Base-by-base conservation (phyloP, 2,329 filamentous ascomycete genomes). In the Exserohilum rostratum region DNA sequence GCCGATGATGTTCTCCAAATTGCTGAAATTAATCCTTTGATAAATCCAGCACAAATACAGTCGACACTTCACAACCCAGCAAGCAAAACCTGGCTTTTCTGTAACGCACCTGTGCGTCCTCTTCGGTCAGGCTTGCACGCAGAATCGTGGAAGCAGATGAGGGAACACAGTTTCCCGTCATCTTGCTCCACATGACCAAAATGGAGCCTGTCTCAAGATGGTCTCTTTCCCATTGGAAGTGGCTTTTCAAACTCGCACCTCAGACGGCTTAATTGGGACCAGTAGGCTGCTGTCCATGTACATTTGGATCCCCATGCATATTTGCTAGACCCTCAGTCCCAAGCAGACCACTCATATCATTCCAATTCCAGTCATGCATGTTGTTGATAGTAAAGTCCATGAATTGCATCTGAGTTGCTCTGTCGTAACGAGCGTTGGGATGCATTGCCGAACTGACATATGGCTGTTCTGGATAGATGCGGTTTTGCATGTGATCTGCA, bases 321-420 rank as follows among this genome's bases (percentile, higher is more conserved):
- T 53, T 58, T 3, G 61, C 58, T 17, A 58, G 42, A 22, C 53
- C 61, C 20, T 69, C 64, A 5, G 60, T 50, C 3, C 66, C 65
- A 7, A 73, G 54, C 30, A 74, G 55, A 46, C 53, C 66, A 2
- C 67, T 68, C 39, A 74, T 40, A 48, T 74, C 70, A 10, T 58
- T 67, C 71, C 71, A 74, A 20, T 69, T 69, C 71, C 71, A 74
- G 31, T 73, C 70, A 9, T 72, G 62, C 7, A 74, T 71, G 22
- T 71, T 71, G 49, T 68, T 70, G 25, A 73, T 66, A 6, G 68
- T 70, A 50, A 73, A 74, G 45, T 74, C 70, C 71, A 73, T 73
- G 45, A 74, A 73, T 9, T 62, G 60, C 69, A 68, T 69, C 38
- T 73, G 70, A 11, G 67, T 64, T 40, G 58, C 64, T 6, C 69